phyloP scores from a whole-genome alignment of 2,329 filamentous ascomycete species.

The Coniochaeta hoffmannii region DNA sequence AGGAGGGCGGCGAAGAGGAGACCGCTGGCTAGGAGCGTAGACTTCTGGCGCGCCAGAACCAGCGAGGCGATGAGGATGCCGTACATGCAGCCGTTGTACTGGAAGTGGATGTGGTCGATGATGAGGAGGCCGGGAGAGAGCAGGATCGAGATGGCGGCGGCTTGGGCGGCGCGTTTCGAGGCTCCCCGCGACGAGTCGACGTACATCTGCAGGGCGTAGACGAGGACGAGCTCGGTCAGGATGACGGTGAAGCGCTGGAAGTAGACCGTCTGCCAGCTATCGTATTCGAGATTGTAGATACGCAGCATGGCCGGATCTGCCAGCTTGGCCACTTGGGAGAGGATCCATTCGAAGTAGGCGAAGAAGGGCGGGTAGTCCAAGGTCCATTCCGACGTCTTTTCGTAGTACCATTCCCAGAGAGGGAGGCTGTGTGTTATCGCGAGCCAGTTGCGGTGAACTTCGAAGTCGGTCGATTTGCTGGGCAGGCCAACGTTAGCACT shows the following conservation, averaged over 20 bases:
- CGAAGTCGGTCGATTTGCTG: conserved; percentile 98
- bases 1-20: conserved; percentile 76
- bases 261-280: conserved; percentile 88
- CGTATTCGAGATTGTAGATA: conserved; percentile 74
- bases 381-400: conserved; percentile 98
- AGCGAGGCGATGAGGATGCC: conserved; percentile 83
- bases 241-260: conserved; percentile 92
- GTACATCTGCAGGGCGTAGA: conserved; percentile 76
- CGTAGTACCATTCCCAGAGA: conserved; percentile 86
- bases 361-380: conserved; percentile 99
- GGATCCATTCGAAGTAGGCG: conserved; percentile 88
- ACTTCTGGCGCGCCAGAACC: conserved; percentile 68
- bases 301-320: conserved; percentile 76
- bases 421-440: conserved; percentile 89
- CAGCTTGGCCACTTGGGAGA: conserved; percentile 73
- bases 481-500: conserved; percentile 6
- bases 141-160: conserved; percentile 79
- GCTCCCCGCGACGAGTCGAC: conserved; percentile 60
- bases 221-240: conserved; percentile 71
- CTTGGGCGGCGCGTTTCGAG: conserved; percentile 70
- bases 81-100: conserved; percentile 98
- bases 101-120: conserved; percentile 98
- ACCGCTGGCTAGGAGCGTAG: conserved; percentile 70
- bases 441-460: conserved; percentile 98
- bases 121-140: conserved; percentile 90